phyloP scores from a whole-genome alignment of 2,329 filamentous ascomycete genomes.

The Cadophora malorum region DNA sequence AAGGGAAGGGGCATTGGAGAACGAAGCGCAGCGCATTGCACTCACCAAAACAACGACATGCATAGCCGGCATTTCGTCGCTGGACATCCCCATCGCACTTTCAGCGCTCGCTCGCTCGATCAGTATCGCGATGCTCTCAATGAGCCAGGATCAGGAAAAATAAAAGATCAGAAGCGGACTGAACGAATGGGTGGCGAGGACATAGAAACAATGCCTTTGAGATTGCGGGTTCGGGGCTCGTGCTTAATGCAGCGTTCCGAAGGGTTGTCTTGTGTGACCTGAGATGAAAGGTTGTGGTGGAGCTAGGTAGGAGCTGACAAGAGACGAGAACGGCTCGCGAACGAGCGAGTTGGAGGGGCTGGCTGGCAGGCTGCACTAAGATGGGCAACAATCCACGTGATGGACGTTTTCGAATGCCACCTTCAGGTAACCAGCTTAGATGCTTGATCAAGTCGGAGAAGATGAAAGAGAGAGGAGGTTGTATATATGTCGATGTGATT shows the following conservation, averaged over 20 bases:
- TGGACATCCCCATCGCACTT: slow-evolving; percentile 28
- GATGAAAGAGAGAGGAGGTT: not conserved
- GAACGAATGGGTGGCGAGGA: not conserved
- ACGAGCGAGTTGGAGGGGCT: slow-evolving; percentile 12
- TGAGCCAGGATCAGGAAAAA: not conserved
- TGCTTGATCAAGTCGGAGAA: not conserved
- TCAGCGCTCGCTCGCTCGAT: not conserved
- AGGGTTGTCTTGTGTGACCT: slow-evolving; percentile 21
- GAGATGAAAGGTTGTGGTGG: not conserved
- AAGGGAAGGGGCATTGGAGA: not conserved
- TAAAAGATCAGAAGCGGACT: not conserved
- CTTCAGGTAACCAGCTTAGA: not conserved
- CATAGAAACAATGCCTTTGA: slow-evolving; percentile 16
- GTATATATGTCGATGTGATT: not conserved
- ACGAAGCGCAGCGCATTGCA: slow-evolving; percentile 35
- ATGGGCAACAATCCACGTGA: not conserved
- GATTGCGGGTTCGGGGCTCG: slow-evolving; percentile 17
- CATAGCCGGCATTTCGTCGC: slow-evolving; percentile 55
- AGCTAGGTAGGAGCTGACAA: not conserved
- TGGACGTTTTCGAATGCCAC: not conserved
- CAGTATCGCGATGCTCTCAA: not conserved
- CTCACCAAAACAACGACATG: slow-evolving; percentile 79
- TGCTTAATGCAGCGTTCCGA: slow-evolving; percentile 30
- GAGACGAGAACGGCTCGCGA: not conserved
- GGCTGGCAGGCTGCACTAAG: not conserved